Base-by-base conservation (phyloP, 208 protist genomes). In the Acanthamoeba healyi region DNA sequence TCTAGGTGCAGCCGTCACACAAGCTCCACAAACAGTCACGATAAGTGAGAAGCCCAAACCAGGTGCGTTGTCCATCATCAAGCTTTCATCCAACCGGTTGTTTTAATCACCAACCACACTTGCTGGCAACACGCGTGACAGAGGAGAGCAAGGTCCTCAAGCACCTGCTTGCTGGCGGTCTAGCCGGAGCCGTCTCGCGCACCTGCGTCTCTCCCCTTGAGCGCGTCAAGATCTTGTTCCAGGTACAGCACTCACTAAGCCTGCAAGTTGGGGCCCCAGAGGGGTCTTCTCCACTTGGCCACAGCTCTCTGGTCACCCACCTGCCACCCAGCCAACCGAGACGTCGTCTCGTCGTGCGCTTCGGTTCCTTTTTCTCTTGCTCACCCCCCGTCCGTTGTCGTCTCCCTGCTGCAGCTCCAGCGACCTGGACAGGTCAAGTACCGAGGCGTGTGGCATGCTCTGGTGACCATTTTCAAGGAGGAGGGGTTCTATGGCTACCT, bases 221-320 rank as follows among this genome's bases (percentile, higher is more conserved):
- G 92, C 97, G 98, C 22, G 96, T 99, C 36, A 99, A 99, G 94
- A 99, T 99, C 84, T 98, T 99, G 44, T 99, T 99, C 54, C 98
- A 99, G 93, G 98, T 99, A 40, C 97, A 98, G 54, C 97, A 97
- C 7, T 56, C n/a, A n/a, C n/a, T n/a, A n/a, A n/a, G n/a, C n/a
- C n/a, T n/a, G n/a, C n/a, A n/a, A n/a, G n/a, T n/a, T n/a, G n/a
- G 9, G 4, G 10, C 65, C 26, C 87, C 46, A 7, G 22, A 34
- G n/a, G 22, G 19, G 22, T 87, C n/a, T 54, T 87, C n/a, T n/a
- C n/a, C n/a, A 19, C 51, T 56, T 56, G 15, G 15, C 10, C 1
- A 7, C 15, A 49, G 44, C 44, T 4, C 44, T 49, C 7, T 49
- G 44, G 44, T 12, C 44, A 15, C 44, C 44, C 44, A 49, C 44